A percentile compares a stretch with the other conserved stretches of the same genome.
Conservation (phyloP, 202 grass and related monocot species). For the Sporobolus alterniflorus region DNA sequence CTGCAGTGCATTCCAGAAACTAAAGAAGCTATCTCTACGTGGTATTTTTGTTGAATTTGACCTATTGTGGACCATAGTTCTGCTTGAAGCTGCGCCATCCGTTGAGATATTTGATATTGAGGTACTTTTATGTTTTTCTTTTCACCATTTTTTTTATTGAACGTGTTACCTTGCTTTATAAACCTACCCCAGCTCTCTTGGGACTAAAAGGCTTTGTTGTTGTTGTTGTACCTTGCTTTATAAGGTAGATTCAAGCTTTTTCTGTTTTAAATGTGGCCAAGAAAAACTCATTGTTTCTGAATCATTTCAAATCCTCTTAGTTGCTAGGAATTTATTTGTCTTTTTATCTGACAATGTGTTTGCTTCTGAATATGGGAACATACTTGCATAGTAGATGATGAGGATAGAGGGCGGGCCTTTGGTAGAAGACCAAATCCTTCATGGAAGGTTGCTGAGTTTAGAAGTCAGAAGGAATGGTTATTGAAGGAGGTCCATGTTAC, state of each 20-base stretch:
- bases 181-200: no score
- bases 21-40: neutral
- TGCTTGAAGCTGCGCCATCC: neutral
- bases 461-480: neutral
- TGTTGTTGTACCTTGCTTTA: no score
- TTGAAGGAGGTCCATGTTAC: conserved; percentile 7
- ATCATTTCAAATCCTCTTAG: no score
- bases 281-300: no score
- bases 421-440: neutral
- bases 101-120: conserved; percentile 8
- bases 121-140: neutral
- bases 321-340: no score
- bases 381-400: neutral
- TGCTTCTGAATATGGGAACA: no score
- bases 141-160: neutral
- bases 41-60: conserved; percentile 20
- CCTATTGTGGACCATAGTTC: neutral
- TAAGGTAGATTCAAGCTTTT: no score
- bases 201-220: no score
- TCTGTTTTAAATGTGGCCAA: no score
- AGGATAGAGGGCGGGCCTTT: neutral
- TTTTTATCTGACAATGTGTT: no score
- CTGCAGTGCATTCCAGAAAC: neutral
- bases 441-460: neutral
- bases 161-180: neutral